Evolutionary conservation across 2,329 filamentous ascomycete species (phyloP), one percentile per base, ranked within the genome.

Genomic region (Aspergillus tubingensis): DNA sequence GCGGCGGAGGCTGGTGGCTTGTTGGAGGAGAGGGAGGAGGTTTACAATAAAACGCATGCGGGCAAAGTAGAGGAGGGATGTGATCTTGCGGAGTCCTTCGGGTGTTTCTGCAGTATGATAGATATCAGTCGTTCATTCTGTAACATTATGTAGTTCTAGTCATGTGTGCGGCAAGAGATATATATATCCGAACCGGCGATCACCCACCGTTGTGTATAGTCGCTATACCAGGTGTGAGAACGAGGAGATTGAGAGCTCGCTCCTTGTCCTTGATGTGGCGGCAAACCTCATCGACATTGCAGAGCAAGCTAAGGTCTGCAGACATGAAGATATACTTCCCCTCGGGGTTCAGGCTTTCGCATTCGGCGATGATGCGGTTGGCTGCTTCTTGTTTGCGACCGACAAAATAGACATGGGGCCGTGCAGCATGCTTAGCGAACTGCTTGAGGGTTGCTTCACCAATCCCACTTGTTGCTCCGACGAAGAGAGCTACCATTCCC

Each of bases 41-140:
- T 86, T 85, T 51, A 78, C 58, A 11, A 83, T 79, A 64, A 88
- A 83, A 38, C 84, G 83, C 59, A 82, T 78, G 19, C 86, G 85
- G 5, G 82, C 78, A 71, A 88, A 87, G 72, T 83, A 84, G 13
- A 76, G 74, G n/a, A 88, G 76, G 6, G 82, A 77, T 15, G 80
- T 77, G 23, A 81, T 76, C 25, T 79, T 75, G 58, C 85, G 80
- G 1, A 89, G 75, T 2, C 82, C 83, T 70, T 90, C 87, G 0
- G 74, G 54, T 0, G 85, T 87, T 60, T 49, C 44, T 43, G 27
- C 43, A 8, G 32, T 13, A 36, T 23, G 21, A 23, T 36, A 15
- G 32, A 36, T 2, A 36, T 36, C 32, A 36, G 32, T 36, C 11
- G 32, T 32, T 10, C 3, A 4, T 11, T 32, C 3, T 10, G 30